Percentiles rank a stretch among this genome's conserved stretches.
Conservation (phyloP, 1,139 yeast genomes). For the Hemisphaericaspora xylofermentans region DNA sequence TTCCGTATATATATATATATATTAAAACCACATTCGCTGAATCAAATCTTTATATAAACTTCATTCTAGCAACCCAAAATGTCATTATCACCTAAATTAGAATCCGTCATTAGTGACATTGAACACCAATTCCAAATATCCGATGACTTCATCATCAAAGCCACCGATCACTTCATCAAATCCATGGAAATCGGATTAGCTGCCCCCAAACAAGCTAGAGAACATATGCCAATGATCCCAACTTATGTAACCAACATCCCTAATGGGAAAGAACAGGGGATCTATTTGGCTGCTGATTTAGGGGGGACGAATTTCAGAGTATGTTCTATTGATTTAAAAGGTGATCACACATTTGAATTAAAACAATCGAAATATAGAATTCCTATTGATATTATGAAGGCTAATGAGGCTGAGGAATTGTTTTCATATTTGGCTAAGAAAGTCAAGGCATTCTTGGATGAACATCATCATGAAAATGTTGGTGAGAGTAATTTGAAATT, state of each 20-base stretch:
- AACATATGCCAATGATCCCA: constrained; percentile 83
- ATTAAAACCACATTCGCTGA: neutral
- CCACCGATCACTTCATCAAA: constrained; percentile 63
- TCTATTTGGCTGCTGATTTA: constrained; percentile 76
- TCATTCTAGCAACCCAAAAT: constrained; percentile 1
- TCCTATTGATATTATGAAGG: constrained; percentile 67
- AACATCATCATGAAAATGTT: constrained; percentile 52
- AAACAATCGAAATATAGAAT: constrained; percentile 73
- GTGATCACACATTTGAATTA: constrained; percentile 74
- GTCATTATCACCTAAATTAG: constrained; percentile 19
- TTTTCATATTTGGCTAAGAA: constrained; percentile 74
- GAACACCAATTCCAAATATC: constrained; percentile 55
- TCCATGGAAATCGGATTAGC: constrained; percentile 63
- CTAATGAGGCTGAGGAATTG: constrained; percentile 54
- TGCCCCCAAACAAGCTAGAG: constrained; percentile 35
- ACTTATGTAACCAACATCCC: constrained; percentile 81
- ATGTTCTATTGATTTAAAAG: constrained; percentile 75
- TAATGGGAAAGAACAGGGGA: constrained; percentile 75
- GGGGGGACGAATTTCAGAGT: constrained; percentile 92
- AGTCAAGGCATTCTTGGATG: constrained; percentile 58
- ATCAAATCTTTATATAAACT: no score
- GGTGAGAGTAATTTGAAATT: constrained; percentile 46
- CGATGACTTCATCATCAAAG: constrained; percentile 50
- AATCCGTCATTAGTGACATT: constrained; percentile 45
- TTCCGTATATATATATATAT: no score